Evolutionary conservation across 2,329 filamentous ascomycete species (phyloP).

Genomic region (Elsinoe arachidis): DNA sequence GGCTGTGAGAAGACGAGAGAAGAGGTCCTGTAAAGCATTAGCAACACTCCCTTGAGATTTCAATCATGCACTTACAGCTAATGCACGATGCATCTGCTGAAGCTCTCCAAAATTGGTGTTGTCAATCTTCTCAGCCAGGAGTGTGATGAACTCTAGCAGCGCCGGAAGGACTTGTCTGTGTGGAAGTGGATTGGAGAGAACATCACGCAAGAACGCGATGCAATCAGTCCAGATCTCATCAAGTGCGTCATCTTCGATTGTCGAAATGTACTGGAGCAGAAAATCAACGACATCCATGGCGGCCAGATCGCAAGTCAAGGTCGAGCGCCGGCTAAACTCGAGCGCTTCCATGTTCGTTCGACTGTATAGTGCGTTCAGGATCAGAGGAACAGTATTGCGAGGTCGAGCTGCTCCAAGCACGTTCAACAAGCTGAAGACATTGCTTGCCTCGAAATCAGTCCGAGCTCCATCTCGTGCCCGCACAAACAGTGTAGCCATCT

Average conservation of each 20-base stretch:
- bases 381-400: slow-evolving; percentile 81
- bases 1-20: slow-evolving; percentile 79
- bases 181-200: slow-evolving; percentile 87
- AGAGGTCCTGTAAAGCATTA: slow-evolving; percentile 60
- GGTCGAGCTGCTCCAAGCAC: slow-evolving; percentile 86
- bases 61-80: slow-evolving; percentile 56
- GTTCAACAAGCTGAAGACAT: slow-evolving; percentile 78
- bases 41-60: slow-evolving; percentile 10
- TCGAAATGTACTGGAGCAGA: slow-evolving; percentile 78
- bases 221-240: slow-evolving; percentile 98
- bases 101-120: slow-evolving; percentile 97
- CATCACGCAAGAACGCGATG: slow-evolving; percentile 78
- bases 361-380: slow-evolving; percentile 95
- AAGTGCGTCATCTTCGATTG: slow-evolving; percentile 91
- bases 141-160: slow-evolving; percentile 78
- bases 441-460: slow-evolving; percentile 43
- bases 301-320: slow-evolving; percentile 72
- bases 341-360: slow-evolving; percentile 77
- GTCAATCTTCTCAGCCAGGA: slow-evolving; percentile 89
- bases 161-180: slow-evolving; percentile 83
- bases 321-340: slow-evolving; percentile 73
- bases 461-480: slow-evolving; percentile 36
- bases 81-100: slow-evolving; percentile 78
- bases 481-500: slow-evolving; percentile 76
- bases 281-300: slow-evolving; percentile 83